Base-by-base conservation (phyloP, 2,329 filamentous ascomycete species). In the Ilyonectria destructans region DNA sequence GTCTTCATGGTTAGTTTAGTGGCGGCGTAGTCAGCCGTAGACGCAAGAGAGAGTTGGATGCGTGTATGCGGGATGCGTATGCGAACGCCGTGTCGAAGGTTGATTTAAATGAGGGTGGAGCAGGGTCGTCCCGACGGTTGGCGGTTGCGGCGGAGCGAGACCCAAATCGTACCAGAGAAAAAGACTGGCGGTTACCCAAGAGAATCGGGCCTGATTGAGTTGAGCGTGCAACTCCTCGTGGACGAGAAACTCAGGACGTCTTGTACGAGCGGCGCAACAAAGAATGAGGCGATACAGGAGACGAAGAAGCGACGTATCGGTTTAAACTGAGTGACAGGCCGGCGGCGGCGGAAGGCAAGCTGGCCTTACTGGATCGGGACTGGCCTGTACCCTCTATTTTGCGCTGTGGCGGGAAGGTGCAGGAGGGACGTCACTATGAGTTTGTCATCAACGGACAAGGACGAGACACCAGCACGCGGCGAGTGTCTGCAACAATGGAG, bases 1-100 rank as follows among this genome's bases (percentile, higher is more conserved):
- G 86, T 81, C 78, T 82, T 87, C 87, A 89, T 89, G 70, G 68
- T 74, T 66, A 57, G 51, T 51, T 43, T 31, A 45, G 55, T n/a
- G 31, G 43, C 54, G 55, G 57, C 45, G 55, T 67, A 49, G 19
- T 62, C 31, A 35, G 51, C 56, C 61, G 45, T 59, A 46, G 40
- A 45, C 55, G 45, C 35, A 58, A 65, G 43, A 54, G 35, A 46
- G 33, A 45, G 45, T 45, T 43, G 40, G 35, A 40, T 13, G 40
- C 40, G 40, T 43, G 7, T 15, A 43, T 43, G 40, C 40, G n/a
- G 8, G 40, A n/a, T 12, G 31, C 31, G 31, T 33, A 40, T 40
- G 51, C 10, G 17, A 29, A 56, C 48, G 52, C 13, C 8, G 15
- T n/a, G 26, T 29, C 29, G 59, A 54, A 15, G n/a, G 40, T 35